Conservation (phyloP, 805 yeast species). For the Metschnikowia reukaufii region DNA sequence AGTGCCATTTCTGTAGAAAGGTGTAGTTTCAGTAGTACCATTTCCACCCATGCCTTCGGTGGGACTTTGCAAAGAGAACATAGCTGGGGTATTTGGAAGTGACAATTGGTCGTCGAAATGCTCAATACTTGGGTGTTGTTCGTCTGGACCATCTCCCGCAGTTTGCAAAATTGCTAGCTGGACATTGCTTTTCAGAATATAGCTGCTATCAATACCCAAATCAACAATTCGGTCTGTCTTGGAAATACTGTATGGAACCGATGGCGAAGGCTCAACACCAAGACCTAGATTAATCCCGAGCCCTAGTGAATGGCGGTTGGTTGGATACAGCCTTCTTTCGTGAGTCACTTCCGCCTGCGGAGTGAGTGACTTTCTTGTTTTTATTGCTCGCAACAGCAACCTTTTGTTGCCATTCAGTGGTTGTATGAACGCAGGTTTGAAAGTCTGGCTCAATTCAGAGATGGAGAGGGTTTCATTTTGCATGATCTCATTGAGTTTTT, state of each 20-base stretch:
- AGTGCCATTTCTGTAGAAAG: constrained; percentile 4
- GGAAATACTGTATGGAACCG: constrained; percentile 34
- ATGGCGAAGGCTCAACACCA: constrained; percentile 24
- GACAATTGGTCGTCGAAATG: constrained; percentile 1
- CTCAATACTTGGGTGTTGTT: neutral
- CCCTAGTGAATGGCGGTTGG: constrained; percentile 16
- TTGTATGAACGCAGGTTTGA: neutral
- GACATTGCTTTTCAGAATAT: constrained; percentile 9
- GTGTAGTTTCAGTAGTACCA: constrained; percentile 9
- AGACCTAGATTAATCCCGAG: constrained; percentile 34
- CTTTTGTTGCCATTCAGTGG: neutral
- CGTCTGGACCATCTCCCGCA: constrained; percentile 1
- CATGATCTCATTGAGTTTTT: constrained; percentile 7
- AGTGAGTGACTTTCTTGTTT: constrained; percentile 3
- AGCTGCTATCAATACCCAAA: constrained; percentile 15
- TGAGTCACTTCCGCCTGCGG: constrained; percentile 9
- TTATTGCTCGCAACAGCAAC: neutral
- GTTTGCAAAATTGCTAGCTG: constrained; percentile 11
- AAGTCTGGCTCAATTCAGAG: neutral
- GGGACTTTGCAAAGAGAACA: constrained; percentile 7
- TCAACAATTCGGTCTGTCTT: constrained; percentile 32
- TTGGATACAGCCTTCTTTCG: neutral
- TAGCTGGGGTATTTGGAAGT: constrained; percentile 10
- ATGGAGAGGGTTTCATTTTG: neutral
- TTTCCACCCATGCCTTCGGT: neutral